Percentiles rank a stretch among this genome's conserved stretches.
phyloP scores from a whole-genome alignment of 257 asterid species.

The Anisodus tanguticus region DNA sequence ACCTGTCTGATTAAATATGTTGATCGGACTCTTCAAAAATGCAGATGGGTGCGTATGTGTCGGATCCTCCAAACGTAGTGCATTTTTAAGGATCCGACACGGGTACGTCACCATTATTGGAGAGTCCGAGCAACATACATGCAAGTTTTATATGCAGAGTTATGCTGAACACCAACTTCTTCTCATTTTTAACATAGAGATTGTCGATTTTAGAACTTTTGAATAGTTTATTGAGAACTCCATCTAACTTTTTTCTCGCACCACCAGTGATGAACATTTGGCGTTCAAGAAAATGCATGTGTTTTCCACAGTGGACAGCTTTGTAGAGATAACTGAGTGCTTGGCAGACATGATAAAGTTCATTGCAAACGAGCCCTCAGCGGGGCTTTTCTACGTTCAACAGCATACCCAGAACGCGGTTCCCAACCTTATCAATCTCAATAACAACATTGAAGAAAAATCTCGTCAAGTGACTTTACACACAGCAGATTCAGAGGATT shows the following conservation, averaged over 20 bases:
- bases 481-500: conserved; percentile 85
- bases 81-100: too few relatives aligned
- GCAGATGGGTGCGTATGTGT: too few relatives aligned
- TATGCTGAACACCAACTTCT: background rate
- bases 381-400: conserved; percentile 88
- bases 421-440: conserved; percentile 73
- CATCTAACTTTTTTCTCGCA: background rate
- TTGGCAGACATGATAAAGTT: conserved; percentile 81
- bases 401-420: conserved; percentile 79
- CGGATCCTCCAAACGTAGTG: too few relatives aligned
- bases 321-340: conserved; percentile 73
- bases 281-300: conserved; percentile 76
- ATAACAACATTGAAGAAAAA: conserved; percentile 59
- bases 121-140: background rate
- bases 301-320: conserved; percentile 78
- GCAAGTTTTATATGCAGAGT: background rate
- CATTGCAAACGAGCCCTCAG: conserved; percentile 95
- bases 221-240: too few relatives aligned
- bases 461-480: conserved; percentile 72
- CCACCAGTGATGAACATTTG: conserved; percentile 70
- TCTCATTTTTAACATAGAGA: too few relatives aligned
- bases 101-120: too few relatives aligned
- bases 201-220: too few relatives aligned
- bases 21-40: too few relatives aligned
- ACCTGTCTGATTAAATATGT: background rate